A percentile compares a stretch with the other conserved stretches of the same genome.
Evolutionary conservation across 2,329 filamentous ascomycete genomes (phyloP).

Genomic region (Aspergillus niger): DNA sequence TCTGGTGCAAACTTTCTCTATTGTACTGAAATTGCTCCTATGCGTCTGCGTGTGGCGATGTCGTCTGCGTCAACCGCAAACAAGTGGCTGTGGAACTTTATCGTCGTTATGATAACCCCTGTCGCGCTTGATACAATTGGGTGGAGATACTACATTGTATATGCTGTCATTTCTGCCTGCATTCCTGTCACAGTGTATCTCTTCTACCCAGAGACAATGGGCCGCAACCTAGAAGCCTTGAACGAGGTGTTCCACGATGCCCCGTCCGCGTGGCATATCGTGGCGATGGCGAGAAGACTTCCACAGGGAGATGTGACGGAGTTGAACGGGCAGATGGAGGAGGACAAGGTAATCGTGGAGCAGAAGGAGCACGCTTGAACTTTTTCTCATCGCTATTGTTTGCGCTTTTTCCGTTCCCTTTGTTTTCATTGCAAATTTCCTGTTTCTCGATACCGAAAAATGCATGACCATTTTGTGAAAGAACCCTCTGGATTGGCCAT

Average conservation of each 20-base stretch:
- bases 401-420: too few species aligned
- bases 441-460: too few species aligned
- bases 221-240: conserved; percentile 64
- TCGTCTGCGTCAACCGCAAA: conserved; percentile 66
- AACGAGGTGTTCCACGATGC: conserved; percentile 59
- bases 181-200: conserved; percentile 56
- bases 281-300: conserved; percentile 24
- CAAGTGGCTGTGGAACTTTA: conserved; percentile 61
- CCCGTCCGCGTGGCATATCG: conserved; percentile 24
- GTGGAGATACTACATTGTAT: conserved; percentile 57
- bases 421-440: too few species aligned
- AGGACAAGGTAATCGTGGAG: too few species aligned
- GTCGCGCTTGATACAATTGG: conserved; percentile 57
- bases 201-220: conserved; percentile 62
- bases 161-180: conserved; percentile 46
- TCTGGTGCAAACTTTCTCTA: conserved; percentile 59
- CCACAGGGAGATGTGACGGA: conserved; percentile 19
- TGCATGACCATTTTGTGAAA: too few species aligned
- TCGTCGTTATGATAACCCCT: conserved; percentile 66
- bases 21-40: conserved; percentile 50
- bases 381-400: too few species aligned
- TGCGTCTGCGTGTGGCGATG: conserved; percentile 56
- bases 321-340: too few species aligned
- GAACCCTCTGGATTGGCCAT: too few species aligned
- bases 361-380: too few species aligned